Evolutionary conservation across 257 asterid genomes (phyloP).

Genomic region (Lavandula angustifolia): DNA sequence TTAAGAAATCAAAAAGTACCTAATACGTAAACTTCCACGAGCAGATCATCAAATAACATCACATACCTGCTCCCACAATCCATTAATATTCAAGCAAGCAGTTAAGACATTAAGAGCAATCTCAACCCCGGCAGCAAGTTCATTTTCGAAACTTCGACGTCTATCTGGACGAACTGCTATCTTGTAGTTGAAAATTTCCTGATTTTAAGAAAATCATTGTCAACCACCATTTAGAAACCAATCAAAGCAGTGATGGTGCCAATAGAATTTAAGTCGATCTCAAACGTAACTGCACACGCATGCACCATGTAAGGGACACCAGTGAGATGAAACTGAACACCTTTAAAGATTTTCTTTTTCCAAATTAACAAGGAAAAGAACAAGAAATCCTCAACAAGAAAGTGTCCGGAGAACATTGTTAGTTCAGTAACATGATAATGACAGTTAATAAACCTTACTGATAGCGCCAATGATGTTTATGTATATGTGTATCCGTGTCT

Average conservation of each 20-base stretch:
- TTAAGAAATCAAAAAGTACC: slow-evolving; percentile 10
- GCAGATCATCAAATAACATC: slow-evolving; percentile 27
- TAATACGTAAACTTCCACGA: slow-evolving; percentile 6
- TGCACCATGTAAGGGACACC: background rate
- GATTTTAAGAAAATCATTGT: slow-evolving; percentile 34
- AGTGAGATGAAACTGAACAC: slow-evolving; percentile 19
- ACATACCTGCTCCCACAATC: slow-evolving; percentile 79
- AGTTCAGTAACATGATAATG: slow-evolving; percentile 15
- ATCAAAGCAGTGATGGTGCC: slow-evolving; percentile 2
- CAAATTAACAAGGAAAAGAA: background rate
- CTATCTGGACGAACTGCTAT: slow-evolving; percentile 97
- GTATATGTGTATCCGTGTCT: background rate
- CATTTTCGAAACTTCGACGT: slow-evolving; percentile 87
- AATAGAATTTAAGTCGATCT: slow-evolving; percentile 16
- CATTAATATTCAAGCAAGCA: slow-evolving; percentile 81
- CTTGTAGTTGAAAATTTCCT: slow-evolving; percentile 96
- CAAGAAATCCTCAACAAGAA: background rate
- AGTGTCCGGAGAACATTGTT: background rate
- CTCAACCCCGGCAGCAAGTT: slow-evolving; percentile 81
- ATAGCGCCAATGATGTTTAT: background rate
- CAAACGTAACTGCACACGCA: slow-evolving; percentile 1
- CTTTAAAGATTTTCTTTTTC: slow-evolving; percentile 7
- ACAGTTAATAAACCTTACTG: too few relatives aligned
- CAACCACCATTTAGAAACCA: slow-evolving; percentile 14
- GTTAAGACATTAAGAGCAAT: slow-evolving; percentile 77